Conservation (phyloP, 1,139 yeast genomes). For the Wickerhamomyces sp. region DNA sequence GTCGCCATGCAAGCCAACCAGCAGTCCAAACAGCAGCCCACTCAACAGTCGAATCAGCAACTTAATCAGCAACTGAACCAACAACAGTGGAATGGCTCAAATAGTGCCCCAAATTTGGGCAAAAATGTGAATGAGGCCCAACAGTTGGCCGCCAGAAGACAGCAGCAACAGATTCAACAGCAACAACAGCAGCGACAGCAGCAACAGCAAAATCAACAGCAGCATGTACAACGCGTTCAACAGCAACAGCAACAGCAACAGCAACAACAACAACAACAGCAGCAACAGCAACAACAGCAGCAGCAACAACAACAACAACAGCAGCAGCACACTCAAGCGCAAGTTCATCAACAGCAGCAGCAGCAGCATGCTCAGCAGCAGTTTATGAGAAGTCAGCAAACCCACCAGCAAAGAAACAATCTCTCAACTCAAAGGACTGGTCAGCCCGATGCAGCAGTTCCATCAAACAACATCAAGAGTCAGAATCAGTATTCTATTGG, state of each 20-base stretch:
- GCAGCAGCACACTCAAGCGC: constrained; percentile 15
- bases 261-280: constrained; percentile 15
- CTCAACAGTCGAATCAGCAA: not conserved
- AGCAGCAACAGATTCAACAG: constrained; percentile 5
- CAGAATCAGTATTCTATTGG: constrained; percentile 7
- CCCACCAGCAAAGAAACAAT: constrained; percentile 10
- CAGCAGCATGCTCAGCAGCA: constrained; percentile 14
- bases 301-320: constrained; percentile 12
- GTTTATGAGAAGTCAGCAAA: constrained; percentile 14
- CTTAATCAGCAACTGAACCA: not conserved
- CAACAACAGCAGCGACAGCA: constrained; percentile 2
- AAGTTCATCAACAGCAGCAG: constrained; percentile 11
- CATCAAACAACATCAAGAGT: constrained; percentile 10
- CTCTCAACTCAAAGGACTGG: not conserved
- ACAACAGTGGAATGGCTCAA: constrained; percentile 8
- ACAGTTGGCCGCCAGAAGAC: not conserved
- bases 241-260: constrained; percentile 14
- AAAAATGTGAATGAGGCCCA: not conserved
- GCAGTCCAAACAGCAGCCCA: too few relatives aligned
- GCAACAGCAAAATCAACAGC: constrained; percentile 8
- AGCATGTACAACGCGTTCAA: constrained; percentile 14
- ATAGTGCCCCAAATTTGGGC: constrained; percentile 11
- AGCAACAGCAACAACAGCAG: constrained; percentile 11
- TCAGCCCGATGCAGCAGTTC: constrained; percentile 2
- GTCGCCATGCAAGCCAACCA: too few relatives aligned